Conservation (phyloP, 768 basidiomycete species). For the Russula virescens region DNA sequence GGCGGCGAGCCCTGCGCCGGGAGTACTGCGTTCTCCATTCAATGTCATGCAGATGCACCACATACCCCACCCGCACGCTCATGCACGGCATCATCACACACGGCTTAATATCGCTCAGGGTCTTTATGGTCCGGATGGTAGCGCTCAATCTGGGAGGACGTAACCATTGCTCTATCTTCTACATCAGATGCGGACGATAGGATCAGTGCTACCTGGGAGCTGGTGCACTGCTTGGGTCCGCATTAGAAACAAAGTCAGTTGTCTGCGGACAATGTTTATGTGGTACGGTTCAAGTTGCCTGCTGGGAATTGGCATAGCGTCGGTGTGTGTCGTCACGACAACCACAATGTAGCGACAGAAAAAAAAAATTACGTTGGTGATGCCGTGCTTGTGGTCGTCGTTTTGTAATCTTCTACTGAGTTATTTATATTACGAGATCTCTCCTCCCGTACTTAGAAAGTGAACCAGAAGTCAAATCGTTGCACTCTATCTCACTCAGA, state of each 20-base stretch:
- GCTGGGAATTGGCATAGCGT: background rate
- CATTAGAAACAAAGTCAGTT: background rate
- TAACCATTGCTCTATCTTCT: background rate
- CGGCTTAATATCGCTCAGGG: constrained; percentile 37
- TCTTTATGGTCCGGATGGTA: constrained; percentile 24
- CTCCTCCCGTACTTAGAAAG: background rate
- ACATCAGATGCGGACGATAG: background rate
- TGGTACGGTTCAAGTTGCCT: background rate
- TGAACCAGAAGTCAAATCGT: no score
- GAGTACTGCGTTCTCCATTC: constrained; percentile 55
- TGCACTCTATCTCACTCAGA: no score
- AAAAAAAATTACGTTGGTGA: background rate
- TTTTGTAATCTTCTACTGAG: constrained; percentile 3
- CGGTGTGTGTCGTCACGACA: background rate
- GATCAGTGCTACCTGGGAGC: background rate
- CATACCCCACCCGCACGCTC: constrained; percentile 73
- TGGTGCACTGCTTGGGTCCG: background rate
- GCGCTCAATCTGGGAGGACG: background rate
- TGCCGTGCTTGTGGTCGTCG: background rate
- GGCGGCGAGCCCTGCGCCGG: constrained; percentile 9
- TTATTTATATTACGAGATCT: constrained; percentile 1
- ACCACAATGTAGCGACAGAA: background rate
- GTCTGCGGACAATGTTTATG: background rate
- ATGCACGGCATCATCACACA: constrained; percentile 65
- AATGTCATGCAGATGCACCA: constrained; percentile 64